Evolutionary conservation across 176 grass and related monocot genomes (phyloP), one percentile per base, ranked within the genome.

Genomic region (Neostapfia colusana): DNA sequence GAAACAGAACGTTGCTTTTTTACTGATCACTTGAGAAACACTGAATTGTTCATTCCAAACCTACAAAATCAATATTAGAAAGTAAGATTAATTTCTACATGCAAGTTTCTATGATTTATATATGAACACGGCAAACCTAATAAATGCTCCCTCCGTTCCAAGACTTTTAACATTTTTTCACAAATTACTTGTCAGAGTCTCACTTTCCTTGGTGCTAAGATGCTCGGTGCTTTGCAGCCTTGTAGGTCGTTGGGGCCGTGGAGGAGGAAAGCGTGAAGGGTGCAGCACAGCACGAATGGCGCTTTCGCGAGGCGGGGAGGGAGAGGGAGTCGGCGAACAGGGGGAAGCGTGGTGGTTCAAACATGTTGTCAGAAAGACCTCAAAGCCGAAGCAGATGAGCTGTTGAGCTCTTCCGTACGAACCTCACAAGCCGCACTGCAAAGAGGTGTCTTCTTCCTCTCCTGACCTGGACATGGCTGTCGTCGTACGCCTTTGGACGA

Each of bases 321-420:
- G n/a, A 39, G 72, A 12, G 51, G 51, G 60, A 14, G 73, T 63
- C 58, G 18, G 44, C 45, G 21, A 76, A 41, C 55, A 71, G 21
- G 39, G n/a, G 42, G 14, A 38, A 34, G 12, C 63, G 67, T 24
- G 73, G 67, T 72, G 67, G 58, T 72, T 85, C 75, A 59, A 67
- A 46, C 81, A 64, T 65, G 56, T 28, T 75, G 76, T 84, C 86
- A 45, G 44, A 64, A 34, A 23, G 53, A 20, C 54, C 54, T 74
- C 69, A 37, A 44, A 23, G 17, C 26, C 8, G 21, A 3, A 63
- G 75, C 62, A 58, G 81, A 57, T 84, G 86, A 38, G 69, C 69
- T 84, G 86, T 88, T 79, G 10, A 75, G 25, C 63, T 73, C 51
- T 54, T 23, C 55, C 13, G 68, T 74, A 64, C 85, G 21, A 49